Conservation (phyloP, 129 eudicot genomes). For the Artemisia tridentata region DNA sequence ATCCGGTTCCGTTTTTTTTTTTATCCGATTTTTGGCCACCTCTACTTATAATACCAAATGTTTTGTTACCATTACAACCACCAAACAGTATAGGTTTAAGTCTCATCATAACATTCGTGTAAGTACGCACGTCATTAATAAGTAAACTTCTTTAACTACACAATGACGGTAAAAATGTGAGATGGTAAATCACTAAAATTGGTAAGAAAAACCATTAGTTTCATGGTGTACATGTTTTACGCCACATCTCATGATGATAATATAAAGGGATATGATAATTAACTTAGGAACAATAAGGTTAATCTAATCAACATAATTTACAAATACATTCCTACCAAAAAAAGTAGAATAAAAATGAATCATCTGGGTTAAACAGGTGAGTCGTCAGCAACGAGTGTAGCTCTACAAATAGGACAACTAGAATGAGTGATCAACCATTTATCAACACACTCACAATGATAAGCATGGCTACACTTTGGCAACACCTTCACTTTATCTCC, state of each 20-base stretch:
- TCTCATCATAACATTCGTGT: not conserved
- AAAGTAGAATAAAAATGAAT: not conserved
- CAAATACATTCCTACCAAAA: slow-evolving; percentile 21
- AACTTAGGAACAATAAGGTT: no score
- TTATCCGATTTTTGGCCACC: no score
- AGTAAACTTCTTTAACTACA: no score
- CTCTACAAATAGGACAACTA: slow-evolving; percentile 84
- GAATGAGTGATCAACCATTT: slow-evolving; percentile 69
- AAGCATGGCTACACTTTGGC: slow-evolving; percentile 69
- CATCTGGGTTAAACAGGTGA: slow-evolving; percentile 50
- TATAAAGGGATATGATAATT: not conserved
- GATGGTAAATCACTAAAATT: no score
- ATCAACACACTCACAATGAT: slow-evolving; percentile 86
- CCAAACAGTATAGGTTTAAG: not conserved
- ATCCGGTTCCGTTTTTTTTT: no score
- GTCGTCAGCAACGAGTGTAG: slow-evolving; percentile 56
- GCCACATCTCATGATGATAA: no score
- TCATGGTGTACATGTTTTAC: no score
- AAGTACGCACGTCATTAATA: no score
- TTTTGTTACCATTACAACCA: not conserved
- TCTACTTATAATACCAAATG: no score
- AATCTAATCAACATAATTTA: not conserved
- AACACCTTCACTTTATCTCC: slow-evolving; percentile 75
- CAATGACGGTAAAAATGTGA: not conserved
- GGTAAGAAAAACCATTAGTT: no score